These are phyloP conservation scores for Mycena rebaudengoi DNA, from an alignment of 768 basidiomycete species.

Conservation along the genomic window DNA sequence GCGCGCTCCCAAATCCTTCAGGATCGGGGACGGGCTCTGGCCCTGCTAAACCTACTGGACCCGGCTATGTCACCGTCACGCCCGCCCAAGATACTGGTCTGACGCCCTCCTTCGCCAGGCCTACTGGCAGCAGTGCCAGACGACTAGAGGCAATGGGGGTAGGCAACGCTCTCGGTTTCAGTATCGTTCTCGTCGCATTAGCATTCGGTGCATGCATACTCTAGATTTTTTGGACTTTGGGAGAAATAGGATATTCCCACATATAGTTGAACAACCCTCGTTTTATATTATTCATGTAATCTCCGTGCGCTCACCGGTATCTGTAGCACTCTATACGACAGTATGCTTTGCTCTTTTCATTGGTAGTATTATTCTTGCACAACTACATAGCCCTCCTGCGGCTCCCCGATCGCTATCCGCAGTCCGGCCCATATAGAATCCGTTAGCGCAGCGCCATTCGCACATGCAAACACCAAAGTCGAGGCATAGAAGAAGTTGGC, in stretches of 20 bases:
- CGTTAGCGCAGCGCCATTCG: conserved; percentile 82
- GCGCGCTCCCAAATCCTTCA: conserved; percentile 28
- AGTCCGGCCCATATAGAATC: conserved; percentile 89
- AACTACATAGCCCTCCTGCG: conserved; percentile 60
- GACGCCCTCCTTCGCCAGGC: conserved; percentile 21
- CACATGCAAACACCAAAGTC: conserved; percentile 92
- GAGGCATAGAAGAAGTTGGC: conserved; percentile 99
- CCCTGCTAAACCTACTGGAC: too few species aligned
- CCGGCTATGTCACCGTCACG: conserved; percentile 21
- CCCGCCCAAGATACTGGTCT: conserved; percentile 15
- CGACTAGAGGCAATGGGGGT: too few species aligned
- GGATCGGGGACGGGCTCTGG: conserved; percentile 13
- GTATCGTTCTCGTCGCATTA: too few species aligned
- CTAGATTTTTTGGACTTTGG: too few species aligned
- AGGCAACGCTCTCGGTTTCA: too few species aligned
- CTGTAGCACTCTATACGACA: too few species aligned
- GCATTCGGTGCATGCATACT: too few species aligned
- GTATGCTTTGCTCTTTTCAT: too few species aligned
- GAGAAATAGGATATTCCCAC: too few species aligned
- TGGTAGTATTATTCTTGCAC: conserved; percentile 71
- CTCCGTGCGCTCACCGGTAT: too few species aligned
- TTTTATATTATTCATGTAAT: too few species aligned
- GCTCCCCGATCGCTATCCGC: conserved; percentile 71
- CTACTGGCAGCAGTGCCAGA: conserved; percentile 20
- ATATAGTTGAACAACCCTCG: too few species aligned